Conservation (phyloP, 495 filamentous ascomycete species). For the Cercophora newfieldiana region DNA sequence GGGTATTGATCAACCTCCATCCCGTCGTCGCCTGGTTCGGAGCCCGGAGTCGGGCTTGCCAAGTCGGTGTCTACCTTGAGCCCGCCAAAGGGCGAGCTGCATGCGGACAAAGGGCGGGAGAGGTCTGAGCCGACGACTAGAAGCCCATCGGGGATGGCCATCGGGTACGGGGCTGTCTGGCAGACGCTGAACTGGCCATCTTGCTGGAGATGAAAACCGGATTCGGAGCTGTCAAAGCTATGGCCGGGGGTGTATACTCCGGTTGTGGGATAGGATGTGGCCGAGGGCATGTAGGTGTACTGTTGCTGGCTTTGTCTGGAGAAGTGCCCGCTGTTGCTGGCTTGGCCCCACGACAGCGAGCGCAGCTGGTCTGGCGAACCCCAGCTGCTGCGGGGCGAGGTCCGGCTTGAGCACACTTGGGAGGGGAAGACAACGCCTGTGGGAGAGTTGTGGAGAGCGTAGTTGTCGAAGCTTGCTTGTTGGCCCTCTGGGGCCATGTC, state of each 20-base stretch:
- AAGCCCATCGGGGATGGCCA: not conserved
- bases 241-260: constrained; percentile 12
- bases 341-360: constrained; percentile 23
- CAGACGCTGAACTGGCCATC: not conserved
- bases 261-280: constrained; percentile 19
- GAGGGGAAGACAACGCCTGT: constrained; percentile 11
- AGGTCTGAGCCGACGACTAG: not conserved
- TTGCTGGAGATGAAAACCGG: not conserved
- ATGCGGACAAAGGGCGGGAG: constrained; percentile 19
- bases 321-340: constrained; percentile 10
- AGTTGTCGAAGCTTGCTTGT: constrained; percentile 24
- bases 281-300: constrained; percentile 1
- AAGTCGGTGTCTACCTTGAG: constrained; percentile 20
- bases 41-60: constrained; percentile 2
- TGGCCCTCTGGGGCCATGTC: constrained; percentile 17
- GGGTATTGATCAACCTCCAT: not conserved
- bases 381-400: constrained; percentile 37
- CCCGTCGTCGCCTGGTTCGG: not conserved
- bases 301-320: constrained; percentile 13
- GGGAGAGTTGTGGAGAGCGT: constrained; percentile 31
- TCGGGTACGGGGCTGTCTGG: constrained; percentile 23
- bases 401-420: constrained; percentile 20
- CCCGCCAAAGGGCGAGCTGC: constrained; percentile 23
- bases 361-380: constrained; percentile 29
- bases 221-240: constrained; percentile 14